Conservation (phyloP, 768 basidiomycete species). For the Cystofilobasidium ferigula region DNA sequence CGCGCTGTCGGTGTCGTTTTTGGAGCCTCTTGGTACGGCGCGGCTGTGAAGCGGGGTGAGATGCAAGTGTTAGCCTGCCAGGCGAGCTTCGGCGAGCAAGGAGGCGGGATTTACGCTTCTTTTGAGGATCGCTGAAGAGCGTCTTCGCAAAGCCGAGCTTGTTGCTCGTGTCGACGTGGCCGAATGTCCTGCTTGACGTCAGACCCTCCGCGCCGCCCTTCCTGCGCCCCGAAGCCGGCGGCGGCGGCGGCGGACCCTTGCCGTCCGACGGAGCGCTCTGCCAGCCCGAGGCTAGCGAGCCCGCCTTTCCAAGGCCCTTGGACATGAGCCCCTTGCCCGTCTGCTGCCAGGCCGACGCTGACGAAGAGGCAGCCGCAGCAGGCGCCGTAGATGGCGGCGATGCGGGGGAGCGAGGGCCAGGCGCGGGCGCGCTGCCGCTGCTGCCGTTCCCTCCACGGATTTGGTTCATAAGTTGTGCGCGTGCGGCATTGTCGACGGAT, state of each 20-base stretch:
- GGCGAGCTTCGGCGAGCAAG: neutral
- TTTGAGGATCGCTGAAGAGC: slow-evolving; percentile 19
- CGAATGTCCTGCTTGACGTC: slow-evolving; percentile 14
- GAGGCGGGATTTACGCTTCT: neutral
- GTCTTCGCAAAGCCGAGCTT: slow-evolving; percentile 23
- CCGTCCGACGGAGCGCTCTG: neutral
- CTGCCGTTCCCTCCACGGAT: neutral
- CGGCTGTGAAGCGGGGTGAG: neutral
- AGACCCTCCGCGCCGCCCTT: neutral
- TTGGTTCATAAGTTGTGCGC: neutral
- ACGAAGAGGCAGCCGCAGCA: neutral
- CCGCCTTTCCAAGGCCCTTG: neutral
- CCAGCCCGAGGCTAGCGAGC: neutral
- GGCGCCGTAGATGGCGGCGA: neutral
- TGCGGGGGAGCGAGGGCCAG: neutral
- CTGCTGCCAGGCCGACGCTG: neutral
- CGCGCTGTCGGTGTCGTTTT: neutral
- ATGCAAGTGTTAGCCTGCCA: too few relatives aligned
- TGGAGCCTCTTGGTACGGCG: neutral
- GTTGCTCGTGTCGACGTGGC: slow-evolving; percentile 16
- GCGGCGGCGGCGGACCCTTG: neutral
- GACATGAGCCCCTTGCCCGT: neutral
- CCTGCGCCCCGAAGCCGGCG: neutral
- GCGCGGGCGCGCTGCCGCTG: slow-evolving; percentile 1
- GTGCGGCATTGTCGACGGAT: slow-evolving; percentile 10